Base-by-base conservation (phyloP, 2,329 filamentous ascomycete genomes). In the Trichoderma sp. region DNA sequence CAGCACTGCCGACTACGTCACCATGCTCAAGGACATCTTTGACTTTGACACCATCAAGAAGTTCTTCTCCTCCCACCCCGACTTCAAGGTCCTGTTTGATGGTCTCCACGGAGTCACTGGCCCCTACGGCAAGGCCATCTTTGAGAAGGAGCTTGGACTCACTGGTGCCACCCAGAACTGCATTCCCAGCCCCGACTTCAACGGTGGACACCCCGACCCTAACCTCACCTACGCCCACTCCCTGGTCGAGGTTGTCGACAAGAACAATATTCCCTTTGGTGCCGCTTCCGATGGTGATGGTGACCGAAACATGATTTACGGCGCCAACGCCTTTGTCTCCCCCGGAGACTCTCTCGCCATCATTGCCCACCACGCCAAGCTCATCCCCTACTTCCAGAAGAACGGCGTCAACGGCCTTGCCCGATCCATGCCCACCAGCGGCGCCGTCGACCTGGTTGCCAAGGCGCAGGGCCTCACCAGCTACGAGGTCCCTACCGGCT, bases 251-350 rank as follows among this genome's bases (percentile, higher is more conserved):
- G 93, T 91, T 73, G 96, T 99, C 55, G 94, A 99, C 83, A 93
- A 93, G 85, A 91, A 93, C 78, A 89, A 90, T 72, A 94, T 99
- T 75, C 96, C 97, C 80, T 99, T 99, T 78, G 96, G 96, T 79
- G 96, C 96, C 72, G 96, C 96, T 62, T 97, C 93, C 74, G 96
- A 99, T 77, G 96, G 96, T 77, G 96, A 99, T 78, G 96, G 96
- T 78, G 96, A 99, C 86, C 93, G 96, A 77, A 99, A 99, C 90
- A 99, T 99, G 96, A 99, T 99, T 80, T 99, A 99, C 84, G 96
- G 96, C 74, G 95, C 95, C 76, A 95, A 97, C 79, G 91, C 92
- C 58, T 99, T 99, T 80, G 96, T 99, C 73, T 98, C 95, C 8
- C 96, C 96, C 8, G 96, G 96, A 80, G 96, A 99, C 86, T 97